Base-by-base conservation (phyloP, 129 eudicot genomes). In the Logfia minima region DNA sequence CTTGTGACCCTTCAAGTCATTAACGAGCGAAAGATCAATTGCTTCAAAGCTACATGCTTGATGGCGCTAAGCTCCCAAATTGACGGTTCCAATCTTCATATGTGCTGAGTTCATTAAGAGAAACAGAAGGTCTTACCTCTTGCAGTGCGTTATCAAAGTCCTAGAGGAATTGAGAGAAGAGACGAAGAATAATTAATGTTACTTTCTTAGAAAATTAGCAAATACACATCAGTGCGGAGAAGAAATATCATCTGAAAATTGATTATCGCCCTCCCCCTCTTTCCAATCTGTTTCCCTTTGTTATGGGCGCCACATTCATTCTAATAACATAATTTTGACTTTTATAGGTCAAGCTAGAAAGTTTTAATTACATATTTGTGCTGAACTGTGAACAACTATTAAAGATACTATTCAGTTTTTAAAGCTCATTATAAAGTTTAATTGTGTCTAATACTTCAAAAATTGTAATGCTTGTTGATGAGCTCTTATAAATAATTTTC, bases 81-180 rank as follows among this genome's bases (percentile, higher is more conserved):
- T 89, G 92, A 37, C 82, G 83, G 83, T 91, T 91, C 99, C 99
- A 94, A 0, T 76, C 80, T 82, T 86, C 99, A 70, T 94, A 94
- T 24, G 79, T 77, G 45, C 85, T 93, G 7, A 87, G 96, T 82
- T 91, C 97, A 37, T 87, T 82, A 21, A 75, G 48, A 26, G 97
- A 94, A 79, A 91, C 98, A 39, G 98, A 94, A 71, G 96, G 92
- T 77, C 97, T 87, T 79, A 94, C 97, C 79, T 91, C 96, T 66
- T 91, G 86, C 41, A 94, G 76, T 71, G 96, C 86, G 67, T 29
- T 22, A 64, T 74, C 71, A 74, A 80, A 80, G 45, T 80, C 84
- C 84, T 80, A 80, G 43, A 80, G 37, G 8, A 34, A 34, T 6
- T 6, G 37, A 5, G 39, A 56, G 32, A 64, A 43, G 21, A 64